Evolutionary conservation across 352 stramenopile species (phyloP).

Genomic region (Phytopythium mirpurense): DNA sequence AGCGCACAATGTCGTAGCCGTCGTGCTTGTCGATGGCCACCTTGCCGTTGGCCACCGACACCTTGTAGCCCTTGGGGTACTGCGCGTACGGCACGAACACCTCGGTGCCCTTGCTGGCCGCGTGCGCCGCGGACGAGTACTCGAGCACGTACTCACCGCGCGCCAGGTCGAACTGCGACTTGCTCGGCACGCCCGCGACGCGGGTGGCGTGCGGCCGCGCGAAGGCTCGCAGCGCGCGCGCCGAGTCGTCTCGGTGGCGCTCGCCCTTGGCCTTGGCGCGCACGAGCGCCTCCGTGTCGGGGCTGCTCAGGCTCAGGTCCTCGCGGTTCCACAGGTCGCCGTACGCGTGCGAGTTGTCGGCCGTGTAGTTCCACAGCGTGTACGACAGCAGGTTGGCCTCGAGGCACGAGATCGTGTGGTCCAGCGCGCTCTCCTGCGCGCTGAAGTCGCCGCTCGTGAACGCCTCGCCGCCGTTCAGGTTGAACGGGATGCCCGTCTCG

Average conservation of each 20-base stretch:
- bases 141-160: constrained; percentile 55
- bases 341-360: constrained; percentile 68
- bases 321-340: constrained; percentile 87
- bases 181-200: constrained; percentile 54
- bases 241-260: constrained; percentile 31
- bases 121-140: constrained; percentile 31
- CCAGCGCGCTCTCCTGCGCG: constrained; percentile 41
- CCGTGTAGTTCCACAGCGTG: constrained; percentile 89
- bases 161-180: constrained; percentile 51
- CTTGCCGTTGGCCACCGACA: constrained; percentile 27
- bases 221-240: constrained; percentile 50
- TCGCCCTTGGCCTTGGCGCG: constrained; percentile 15
- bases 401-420: constrained; percentile 61
- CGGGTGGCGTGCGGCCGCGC: constrained; percentile 61
- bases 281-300: constrained; percentile 7
- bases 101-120: constrained; percentile 29
- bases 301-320: constrained; percentile 78
- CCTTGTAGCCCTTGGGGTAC: constrained; percentile 58
- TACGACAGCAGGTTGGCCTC: constrained; percentile 71
- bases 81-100: constrained; percentile 76
- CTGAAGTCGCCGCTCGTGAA: constrained; percentile 44
- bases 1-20: constrained; percentile 41
- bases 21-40: constrained; percentile 35
- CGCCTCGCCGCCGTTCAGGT: constrained; percentile 40
- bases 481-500: constrained; percentile 68